Evolutionary conservation across 441 rosid species (phyloP), one percentile per base, ranked within the genome.

Genomic region (Dalechampia spathulata): DNA sequence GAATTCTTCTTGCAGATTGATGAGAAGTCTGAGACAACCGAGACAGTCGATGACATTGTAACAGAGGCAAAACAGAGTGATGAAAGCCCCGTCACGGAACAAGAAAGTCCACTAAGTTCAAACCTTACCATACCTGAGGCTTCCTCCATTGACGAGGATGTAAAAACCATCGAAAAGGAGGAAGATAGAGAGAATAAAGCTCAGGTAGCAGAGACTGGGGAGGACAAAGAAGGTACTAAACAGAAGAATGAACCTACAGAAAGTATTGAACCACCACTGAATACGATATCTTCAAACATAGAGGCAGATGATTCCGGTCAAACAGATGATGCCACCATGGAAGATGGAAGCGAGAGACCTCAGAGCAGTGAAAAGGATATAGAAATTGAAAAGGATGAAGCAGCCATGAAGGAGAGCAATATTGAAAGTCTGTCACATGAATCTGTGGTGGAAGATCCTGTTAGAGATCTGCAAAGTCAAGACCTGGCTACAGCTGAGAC

Each of bases 151-250:
- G 50, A 38, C 21, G 55, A 50, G 30, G 47, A 60, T 30, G 34
- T 27, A 40, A 39, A 32, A 28, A 23, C 51, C 28, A 32, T 51
- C 32, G 44, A 10, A 52, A 32, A 15, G 45, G 58, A 54, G 57
- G 61, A 50, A n/a, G n/a, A n/a, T 19, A 36, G 39, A 5, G 57
- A 14, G 12, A 15, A 19, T 15, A 23, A 52, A 13, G 9, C 25
- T 20, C 57, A 26, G 60, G 26, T 38, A 53, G 26, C 20, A 45
- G 67, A 61, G 57, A 21, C 25, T 45, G 50, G 38, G 57, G 34
- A 54, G 23, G 19, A 21, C 34, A 63, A 64, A 65, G 61, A 69
- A 46, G 71, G 67, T 20, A 19, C 30, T 12, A 44, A 65, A 22
- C 48, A 51, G 43, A 52, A 39, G 55, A 39, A 43, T 57, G 22